phyloP scores from a whole-genome alignment of 176 grass and related monocot species.

The Chrysopogon serrulatus region DNA sequence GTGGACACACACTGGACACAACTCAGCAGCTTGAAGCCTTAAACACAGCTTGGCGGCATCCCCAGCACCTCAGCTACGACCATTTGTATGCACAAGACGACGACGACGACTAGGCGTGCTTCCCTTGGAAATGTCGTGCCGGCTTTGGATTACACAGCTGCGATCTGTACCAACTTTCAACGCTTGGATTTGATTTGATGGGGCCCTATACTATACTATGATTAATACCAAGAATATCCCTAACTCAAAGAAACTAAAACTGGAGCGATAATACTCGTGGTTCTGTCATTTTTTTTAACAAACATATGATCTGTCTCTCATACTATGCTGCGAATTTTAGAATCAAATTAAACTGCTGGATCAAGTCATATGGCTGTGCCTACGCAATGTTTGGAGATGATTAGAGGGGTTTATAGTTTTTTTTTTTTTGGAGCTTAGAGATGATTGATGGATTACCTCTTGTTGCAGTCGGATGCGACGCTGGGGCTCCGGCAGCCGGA shows the following conservation, averaged over 20 bases:
- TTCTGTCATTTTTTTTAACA: neutral
- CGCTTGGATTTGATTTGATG: neutral
- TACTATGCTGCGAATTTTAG: neutral
- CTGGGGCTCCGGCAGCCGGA: neutral
- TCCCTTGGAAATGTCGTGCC: conserved; percentile 31
- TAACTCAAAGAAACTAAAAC: neutral
- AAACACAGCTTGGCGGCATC: neutral
- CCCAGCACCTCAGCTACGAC: neutral
- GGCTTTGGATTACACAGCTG: neutral
- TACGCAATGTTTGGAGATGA: neutral
- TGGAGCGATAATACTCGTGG: neutral
- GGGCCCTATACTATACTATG: neutral
- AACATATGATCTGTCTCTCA: neutral
- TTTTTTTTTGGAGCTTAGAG: neutral
- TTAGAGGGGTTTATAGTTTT: too few species aligned
- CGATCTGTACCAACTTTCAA: conserved; percentile 1
- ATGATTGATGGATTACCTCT: conserved; percentile 27
- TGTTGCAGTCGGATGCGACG: conserved; percentile 25
- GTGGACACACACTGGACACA: neutral
- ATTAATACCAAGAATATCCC: neutral
- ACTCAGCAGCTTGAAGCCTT: neutral
- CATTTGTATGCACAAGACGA: neutral
- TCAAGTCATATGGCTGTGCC: neutral
- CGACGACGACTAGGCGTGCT: neutral
- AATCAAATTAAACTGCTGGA: neutral